Evolutionary conservation across 2,329 filamentous ascomycete genomes (phyloP).

Genomic region (Fusarium caatingaense): DNA sequence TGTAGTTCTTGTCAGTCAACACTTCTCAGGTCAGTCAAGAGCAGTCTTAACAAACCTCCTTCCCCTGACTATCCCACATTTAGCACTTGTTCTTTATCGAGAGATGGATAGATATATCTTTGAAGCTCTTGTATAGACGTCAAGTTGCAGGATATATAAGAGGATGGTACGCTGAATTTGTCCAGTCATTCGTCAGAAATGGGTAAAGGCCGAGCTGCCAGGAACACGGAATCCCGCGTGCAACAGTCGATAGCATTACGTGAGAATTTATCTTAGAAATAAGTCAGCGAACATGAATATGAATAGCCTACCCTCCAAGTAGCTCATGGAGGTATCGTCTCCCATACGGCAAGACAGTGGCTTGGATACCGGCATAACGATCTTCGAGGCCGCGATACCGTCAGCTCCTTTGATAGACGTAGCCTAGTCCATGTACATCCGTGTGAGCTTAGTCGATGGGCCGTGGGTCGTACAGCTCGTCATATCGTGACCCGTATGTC

Average conservation of each 20-base stretch:
- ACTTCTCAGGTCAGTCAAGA: not conserved
- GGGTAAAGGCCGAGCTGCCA: constrained; percentile 15
- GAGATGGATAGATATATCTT: not conserved
- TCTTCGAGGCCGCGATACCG: constrained; percentile 13
- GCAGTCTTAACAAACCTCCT: constrained; percentile 41
- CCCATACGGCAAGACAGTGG: constrained; percentile 28
- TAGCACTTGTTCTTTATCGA: not conserved
- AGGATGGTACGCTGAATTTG: not conserved
- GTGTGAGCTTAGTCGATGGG: constrained; percentile 32
- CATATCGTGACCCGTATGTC: constrained; percentile 17
- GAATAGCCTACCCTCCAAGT: not conserved
- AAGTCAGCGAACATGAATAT: constrained; percentile 6
- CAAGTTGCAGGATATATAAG: constrained; percentile 11
- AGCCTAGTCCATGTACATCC: constrained; percentile 12
- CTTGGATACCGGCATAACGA: constrained; percentile 31
- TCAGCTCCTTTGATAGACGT: constrained; percentile 28
- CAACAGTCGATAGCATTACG: constrained; percentile 31
- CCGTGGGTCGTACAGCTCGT: constrained; percentile 32
- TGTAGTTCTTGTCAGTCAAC: constrained; percentile 23
- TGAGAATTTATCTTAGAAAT: constrained; percentile 33
- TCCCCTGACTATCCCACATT: constrained; percentile 43
- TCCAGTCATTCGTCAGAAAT: not conserved
- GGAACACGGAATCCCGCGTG: constrained; percentile 27
- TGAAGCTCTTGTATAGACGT: not conserved
- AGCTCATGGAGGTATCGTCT: constrained; percentile 12